Evolutionary conservation across 2,329 filamentous ascomycete genomes (phyloP), one percentile per base, ranked within the genome.

Genomic region (Diaporthe sp.): DNA sequence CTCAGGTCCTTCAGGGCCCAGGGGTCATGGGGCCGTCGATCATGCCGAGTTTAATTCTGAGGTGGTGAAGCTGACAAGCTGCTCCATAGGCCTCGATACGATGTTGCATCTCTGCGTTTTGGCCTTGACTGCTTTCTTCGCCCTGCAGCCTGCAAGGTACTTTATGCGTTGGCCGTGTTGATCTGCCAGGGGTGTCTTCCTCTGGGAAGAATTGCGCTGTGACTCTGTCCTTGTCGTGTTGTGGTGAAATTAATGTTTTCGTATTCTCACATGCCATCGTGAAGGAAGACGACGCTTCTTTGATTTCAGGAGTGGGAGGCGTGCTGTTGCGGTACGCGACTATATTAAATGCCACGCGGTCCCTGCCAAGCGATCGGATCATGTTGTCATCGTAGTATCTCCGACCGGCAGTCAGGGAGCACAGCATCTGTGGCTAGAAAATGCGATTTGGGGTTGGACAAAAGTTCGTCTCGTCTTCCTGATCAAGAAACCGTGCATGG

Each of bases 321-420:
- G 34, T 55, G 49, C 65, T 42, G 65, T 6, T 69, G 65, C 34
- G 65, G 34, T 0, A 39, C 49, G 31, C n/a, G 46, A 68, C 31
- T 34, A 44, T 46, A 31, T 69, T 2, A 55, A 55, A 37, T 28
- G n/a, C 7, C 15, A n/a, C 22, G 13, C 1, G 34, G n/a, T 28
- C 34, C 65, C 46, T 69, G 65, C 65, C 65, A 55, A 69, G 65
- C 37, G 65, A 69, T 69, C 65, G 49, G 46, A 69, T 42, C 65
- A 53, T 22, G 15, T 15, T 25, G 15, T 13, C 49, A 12, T 34
- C 5, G 65, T 39, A 68, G 22, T 42, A 42, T 55, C 46, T 25
- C 65, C 49, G 65, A 69, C 22, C 65, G 65, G 65, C 65, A 69
- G 2, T 69, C 34, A 55, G 34, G 65, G 17, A 55, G 49, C 65